Percentiles rank a stretch among this genome's conserved stretches.
These are phyloP conservation scores for Notholithocarpus densiflorus DNA, from an alignment of 306 rosid genomes.

Conservation along the genomic window DNA sequence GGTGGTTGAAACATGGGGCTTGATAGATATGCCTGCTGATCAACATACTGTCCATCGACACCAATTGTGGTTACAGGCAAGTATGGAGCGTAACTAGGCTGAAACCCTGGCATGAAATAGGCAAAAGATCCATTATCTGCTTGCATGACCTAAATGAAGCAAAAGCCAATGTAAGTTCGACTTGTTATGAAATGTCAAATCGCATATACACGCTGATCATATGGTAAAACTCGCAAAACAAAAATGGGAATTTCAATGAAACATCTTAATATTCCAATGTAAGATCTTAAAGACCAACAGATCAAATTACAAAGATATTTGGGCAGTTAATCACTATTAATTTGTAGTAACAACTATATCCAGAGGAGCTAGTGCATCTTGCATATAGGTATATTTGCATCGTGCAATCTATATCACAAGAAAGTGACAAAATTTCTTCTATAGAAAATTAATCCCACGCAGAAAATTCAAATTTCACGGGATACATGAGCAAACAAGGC, in stretches of 20 bases:
- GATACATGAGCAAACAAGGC: too few relatives aligned
- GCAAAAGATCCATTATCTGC: slow-evolving; percentile 79
- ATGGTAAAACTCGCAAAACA: background rate
- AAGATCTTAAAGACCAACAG: background rate
- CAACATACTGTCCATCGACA: slow-evolving; percentile 60
- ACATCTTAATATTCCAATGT: background rate
- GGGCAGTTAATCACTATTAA: too few relatives aligned
- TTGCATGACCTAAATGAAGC: slow-evolving; percentile 70
- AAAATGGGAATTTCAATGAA: background rate
- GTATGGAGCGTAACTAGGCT: slow-evolving; percentile 55
- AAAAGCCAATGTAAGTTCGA: slow-evolving; percentile 23
- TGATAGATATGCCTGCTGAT: slow-evolving; percentile 54
- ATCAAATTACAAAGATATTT: too few relatives aligned
- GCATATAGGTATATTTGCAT: background rate
- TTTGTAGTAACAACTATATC: background rate
- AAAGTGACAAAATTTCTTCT: background rate
- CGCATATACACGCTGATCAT: background rate
- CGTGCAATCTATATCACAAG: background rate
- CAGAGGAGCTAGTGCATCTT: background rate
- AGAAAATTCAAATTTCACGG: too few relatives aligned
- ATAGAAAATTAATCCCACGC: too few relatives aligned
- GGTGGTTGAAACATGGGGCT: slow-evolving; percentile 53
- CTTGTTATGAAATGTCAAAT: background rate
- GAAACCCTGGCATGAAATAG: slow-evolving; percentile 72
- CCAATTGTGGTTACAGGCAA: slow-evolving; percentile 41